Percentiles rank a stretch among this genome's conserved stretches.
phyloP scores from a whole-genome alignment of 345 rosid genomes.

The Laguncularia racemosa region DNA sequence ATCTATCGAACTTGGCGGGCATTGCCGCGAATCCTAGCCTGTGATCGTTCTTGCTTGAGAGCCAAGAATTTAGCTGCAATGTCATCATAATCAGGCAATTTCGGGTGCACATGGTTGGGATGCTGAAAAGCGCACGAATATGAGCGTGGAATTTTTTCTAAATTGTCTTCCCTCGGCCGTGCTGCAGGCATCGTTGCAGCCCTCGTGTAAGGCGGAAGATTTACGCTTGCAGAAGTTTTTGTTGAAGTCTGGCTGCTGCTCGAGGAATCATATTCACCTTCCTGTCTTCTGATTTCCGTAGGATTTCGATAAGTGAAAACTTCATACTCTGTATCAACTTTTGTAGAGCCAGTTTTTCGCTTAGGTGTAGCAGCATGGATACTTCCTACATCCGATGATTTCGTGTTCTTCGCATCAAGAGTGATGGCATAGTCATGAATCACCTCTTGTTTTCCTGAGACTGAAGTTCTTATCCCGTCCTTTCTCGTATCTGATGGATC shows the following conservation, averaged over 20 bases:
- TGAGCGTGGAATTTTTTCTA: slow-evolving; percentile 18
- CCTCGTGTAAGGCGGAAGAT: slow-evolving; percentile 25
- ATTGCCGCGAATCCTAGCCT: neutral
- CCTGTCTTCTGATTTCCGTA: slow-evolving; percentile 2
- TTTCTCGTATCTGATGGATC: neutral
- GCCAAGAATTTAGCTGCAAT: slow-evolving; percentile 58
- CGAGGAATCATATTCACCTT: slow-evolving; percentile 4
- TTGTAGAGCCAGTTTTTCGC: slow-evolving; percentile 22
- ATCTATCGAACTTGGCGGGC: no score
- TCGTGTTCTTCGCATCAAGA: neutral
- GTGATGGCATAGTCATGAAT: no score
- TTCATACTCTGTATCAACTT: slow-evolving; percentile 10
- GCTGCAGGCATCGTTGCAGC: slow-evolving; percentile 54
- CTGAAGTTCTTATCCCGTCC: no score
- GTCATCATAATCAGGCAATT: slow-evolving; percentile 81
- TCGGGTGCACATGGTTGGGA: slow-evolving; percentile 76
- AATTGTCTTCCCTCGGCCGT: slow-evolving; percentile 16
- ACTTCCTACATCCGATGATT: neutral
- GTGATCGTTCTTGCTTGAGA: slow-evolving; percentile 42
- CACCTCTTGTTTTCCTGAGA: no score
- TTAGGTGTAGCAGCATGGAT: neutral
- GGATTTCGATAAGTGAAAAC: slow-evolving; percentile 10
- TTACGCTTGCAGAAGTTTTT: neutral
- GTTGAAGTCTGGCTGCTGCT: slow-evolving; percentile 4
- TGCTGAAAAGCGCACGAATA: slow-evolving; percentile 31